Evolutionary conservation across 768 basidiomycete genomes (phyloP), one percentile per base, ranked within the genome.

Genomic region (Flagelloscypha sp.): DNA sequence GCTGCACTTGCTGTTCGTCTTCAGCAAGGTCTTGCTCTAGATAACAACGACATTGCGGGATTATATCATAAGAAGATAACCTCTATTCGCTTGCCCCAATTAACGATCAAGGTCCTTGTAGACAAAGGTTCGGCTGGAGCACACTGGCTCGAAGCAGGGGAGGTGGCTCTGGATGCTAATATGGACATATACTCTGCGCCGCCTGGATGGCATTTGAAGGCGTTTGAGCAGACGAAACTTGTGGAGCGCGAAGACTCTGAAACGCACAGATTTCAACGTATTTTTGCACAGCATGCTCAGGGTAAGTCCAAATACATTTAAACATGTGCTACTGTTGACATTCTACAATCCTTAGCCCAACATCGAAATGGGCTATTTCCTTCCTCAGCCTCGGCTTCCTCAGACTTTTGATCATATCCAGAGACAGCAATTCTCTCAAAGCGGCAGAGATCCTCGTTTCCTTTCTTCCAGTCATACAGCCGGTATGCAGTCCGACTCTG

Each of bases 11-110:
- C 78, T 17, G 33, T 84, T 11, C 52, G 62, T 1, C 42, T 87
- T 1, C 69, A 79, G 1, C 43, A 56, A 6, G 89, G 89, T 3
- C 39, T 92, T 19, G 61, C 60, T 19, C 44, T 87, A 12, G 76
- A 85, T 37, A 74, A 62, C 43, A 94, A 92, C 49, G 83, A 93
- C 48, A 57, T 84, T 17, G 80, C 82, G 2, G 78, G 84, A 11
- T 64, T 70, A 19, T 65, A 66, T 24, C 80, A 85, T 51, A 69
- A 74, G 28, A 85, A 72, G 47, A 63, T 79, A 23, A 72, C 71
- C 4, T 76, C 70, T 46, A 15, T 90, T 7, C 66, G 65, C 20
- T 35, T 85, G 3, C 82, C 84, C 6, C 42, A 57, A 11, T 55
- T 68, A 4, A 56, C 56, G 15, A 33, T 74, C 7, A 76, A 70